Base-by-base conservation (phyloP, 2,329 filamentous ascomycete genomes). In the Juglanconis juglandina region DNA sequence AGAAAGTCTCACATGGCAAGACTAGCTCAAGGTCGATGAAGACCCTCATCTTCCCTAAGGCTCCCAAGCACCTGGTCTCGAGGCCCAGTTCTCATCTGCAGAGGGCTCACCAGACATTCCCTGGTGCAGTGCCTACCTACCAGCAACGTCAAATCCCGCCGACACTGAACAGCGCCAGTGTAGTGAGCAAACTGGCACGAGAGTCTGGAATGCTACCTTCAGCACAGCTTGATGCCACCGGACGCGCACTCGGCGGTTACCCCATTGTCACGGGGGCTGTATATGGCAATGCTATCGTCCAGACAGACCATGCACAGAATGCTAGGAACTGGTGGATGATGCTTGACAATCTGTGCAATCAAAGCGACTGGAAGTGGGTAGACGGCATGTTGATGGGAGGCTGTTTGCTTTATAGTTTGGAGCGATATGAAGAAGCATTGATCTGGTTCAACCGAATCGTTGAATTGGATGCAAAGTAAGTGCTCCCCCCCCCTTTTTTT, bases 361-460 rank as follows among this genome's bases (percentile, higher is more conserved):
- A 94, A 71, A 91, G 88, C 68, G 83, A 82, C 9, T 95, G 91
- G 90, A 84, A 87, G 67, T 99, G 95, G 95, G 84, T 92, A 56
- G 94, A 98, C 70, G 95, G 95, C 2, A 93, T 98, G 79, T 79
- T 98, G 44, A 79, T 98, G 6, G 92, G 90, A 44, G 95, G 95
- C 2, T 98, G 95, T 75, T 79, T 99, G 60, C 89, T 94, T 53
- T 98, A 98, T 76, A 93, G 91, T 7, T 77, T 98, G 13, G 91
- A 92, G 63, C 87, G 91, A 69, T 96, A 95, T 70, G 84, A 90
- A 63, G 88, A 91, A 64, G 88, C 90, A 14, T 73, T 90, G 51
- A 82, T 87, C 62, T 92, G 88, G 87, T 94, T 92, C 72, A 85
- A 81, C 61, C 86, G 87, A 64, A 83, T 88, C 62, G 75, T 82